Evolutionary conservation across 768 basidiomycete species (phyloP).

Genomic region (Collybiopsis confluens): DNA sequence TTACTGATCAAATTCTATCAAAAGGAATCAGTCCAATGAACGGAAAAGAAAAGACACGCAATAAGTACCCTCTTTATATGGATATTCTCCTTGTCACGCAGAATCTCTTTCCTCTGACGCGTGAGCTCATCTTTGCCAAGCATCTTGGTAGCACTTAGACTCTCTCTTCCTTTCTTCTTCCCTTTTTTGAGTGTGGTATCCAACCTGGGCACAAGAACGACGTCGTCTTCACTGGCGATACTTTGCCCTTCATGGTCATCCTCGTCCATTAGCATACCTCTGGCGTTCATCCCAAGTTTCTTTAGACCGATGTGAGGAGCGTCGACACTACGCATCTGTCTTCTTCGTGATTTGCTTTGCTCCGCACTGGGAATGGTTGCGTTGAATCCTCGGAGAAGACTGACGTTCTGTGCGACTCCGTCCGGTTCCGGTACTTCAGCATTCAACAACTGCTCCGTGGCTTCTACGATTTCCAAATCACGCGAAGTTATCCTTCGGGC

Average conservation of each 20-base stretch:
- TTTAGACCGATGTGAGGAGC: constrained; percentile 73
- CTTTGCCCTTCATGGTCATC: constrained; percentile 56
- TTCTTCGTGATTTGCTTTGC: constrained; percentile 65
- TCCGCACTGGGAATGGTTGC: constrained; percentile 93
- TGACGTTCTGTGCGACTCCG: constrained; percentile 68
- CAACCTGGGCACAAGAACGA: constrained; percentile 54
- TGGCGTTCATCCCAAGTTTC: constrained; percentile 71
- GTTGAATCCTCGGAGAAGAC: constrained; percentile 86
- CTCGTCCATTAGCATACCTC: constrained; percentile 65
- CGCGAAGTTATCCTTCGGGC: constrained; percentile 72
- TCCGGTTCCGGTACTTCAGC: constrained; percentile 71
- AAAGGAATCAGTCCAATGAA: constrained; percentile 11
- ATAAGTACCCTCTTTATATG: constrained; percentile 77
- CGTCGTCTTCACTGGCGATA: constrained; percentile 70
- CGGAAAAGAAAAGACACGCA: constrained; percentile 1
- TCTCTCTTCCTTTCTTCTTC: constrained; percentile 58
- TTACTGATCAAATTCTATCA: constrained; percentile 79
- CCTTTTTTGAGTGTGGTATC: constrained; percentile 34
- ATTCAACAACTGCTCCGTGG: constrained; percentile 69
- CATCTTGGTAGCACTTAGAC: constrained; percentile 62
- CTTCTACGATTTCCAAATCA: constrained; percentile 81
- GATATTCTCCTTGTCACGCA: constrained; percentile 88
- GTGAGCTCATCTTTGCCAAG: constrained; percentile 82
- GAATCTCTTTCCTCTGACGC: constrained; percentile 81
- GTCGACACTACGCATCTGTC: constrained; percentile 79